Percentiles rank a stretch among this genome's conserved stretches.
Evolutionary conservation across 2,329 filamentous ascomycete genomes (phyloP).

Genomic region (Epicoccum sorghinum): DNA sequence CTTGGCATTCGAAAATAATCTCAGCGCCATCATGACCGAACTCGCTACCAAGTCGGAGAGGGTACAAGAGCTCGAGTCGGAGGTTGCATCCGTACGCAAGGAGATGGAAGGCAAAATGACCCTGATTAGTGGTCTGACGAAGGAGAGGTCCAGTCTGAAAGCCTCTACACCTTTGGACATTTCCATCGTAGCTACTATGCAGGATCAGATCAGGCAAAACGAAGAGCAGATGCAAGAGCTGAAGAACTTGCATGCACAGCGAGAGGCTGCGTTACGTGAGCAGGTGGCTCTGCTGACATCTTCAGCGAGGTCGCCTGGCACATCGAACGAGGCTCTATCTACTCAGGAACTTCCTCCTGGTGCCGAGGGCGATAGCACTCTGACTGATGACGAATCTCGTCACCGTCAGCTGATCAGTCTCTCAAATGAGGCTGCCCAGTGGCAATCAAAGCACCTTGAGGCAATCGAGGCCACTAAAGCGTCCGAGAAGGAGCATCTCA

Average conservation of each 20-base stretch:
- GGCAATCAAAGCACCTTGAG: slow-evolving; percentile 77
- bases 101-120: slow-evolving; percentile 98
- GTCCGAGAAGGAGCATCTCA: slow-evolving; percentile 74
- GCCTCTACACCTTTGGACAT: slow-evolving; percentile 83
- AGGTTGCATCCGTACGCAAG: slow-evolving; percentile 81
- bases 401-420: slow-evolving; percentile 68
- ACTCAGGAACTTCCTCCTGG: slow-evolving; percentile 18
- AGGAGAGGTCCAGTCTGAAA: slow-evolving; percentile 90
- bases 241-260: slow-evolving; percentile 71
- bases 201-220: slow-evolving; percentile 85
- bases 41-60: slow-evolving; percentile 85
- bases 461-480: slow-evolving; percentile 73
- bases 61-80: slow-evolving; percentile 86
- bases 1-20: slow-evolving; percentile 90
- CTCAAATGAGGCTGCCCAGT: slow-evolving; percentile 72
- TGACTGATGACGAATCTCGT: slow-evolving; percentile 47
- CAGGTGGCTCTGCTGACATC: slow-evolving; percentile 73
- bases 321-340: slow-evolving; percentile 26
- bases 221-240: slow-evolving; percentile 78
- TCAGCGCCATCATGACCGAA: slow-evolving; percentile 92
- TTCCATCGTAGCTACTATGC: slow-evolving; percentile 83
- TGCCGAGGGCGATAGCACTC: slow-evolving; percentile 16
- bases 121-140: slow-evolving; percentile 90
- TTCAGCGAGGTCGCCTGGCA: slow-evolving; percentile 49
- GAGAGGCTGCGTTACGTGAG: slow-evolving; percentile 75